Conservation (phyloP, 2,329 filamentous ascomycete genomes). For the Claviceps africana region DNA sequence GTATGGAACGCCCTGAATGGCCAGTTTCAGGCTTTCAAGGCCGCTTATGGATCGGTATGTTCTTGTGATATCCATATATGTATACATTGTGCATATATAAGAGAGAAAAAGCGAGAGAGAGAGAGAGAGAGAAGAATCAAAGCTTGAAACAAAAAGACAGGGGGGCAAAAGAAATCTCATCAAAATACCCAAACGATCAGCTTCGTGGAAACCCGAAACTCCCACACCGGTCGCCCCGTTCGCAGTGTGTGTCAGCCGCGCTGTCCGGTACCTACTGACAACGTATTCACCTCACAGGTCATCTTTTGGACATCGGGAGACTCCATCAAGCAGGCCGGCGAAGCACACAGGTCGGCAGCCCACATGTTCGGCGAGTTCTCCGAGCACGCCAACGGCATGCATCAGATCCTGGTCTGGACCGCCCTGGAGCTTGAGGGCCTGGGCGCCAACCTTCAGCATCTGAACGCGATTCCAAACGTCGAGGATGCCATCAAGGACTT, state of each 20-base stretch:
- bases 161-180: too few species aligned
- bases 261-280: too few species aligned
- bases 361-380: slow-evolving; percentile 70
- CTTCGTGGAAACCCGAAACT: too few species aligned
- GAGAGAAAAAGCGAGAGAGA: too few species aligned
- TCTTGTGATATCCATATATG: too few species aligned
- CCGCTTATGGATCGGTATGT: slow-evolving; percentile 29
- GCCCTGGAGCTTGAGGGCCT: slow-evolving; percentile 72
- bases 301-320: slow-evolving; percentile 46
- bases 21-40: slow-evolving; percentile 9
- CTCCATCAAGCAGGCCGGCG: slow-evolving; percentile 58
- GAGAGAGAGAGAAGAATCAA: too few species aligned
- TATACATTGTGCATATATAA: too few species aligned
- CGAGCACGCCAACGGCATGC: slow-evolving; percentile 64
- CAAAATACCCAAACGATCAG: too few species aligned
- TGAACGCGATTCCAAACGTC: slow-evolving; percentile 64
- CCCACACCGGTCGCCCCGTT: too few species aligned
- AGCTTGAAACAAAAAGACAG: too few species aligned
- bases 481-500: slow-evolving; percentile 53
- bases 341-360: slow-evolving; percentile 53
- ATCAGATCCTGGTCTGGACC: slow-evolving; percentile 66
- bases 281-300: slow-evolving; percentile 51
- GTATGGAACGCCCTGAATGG: slow-evolving; percentile 10
- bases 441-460: slow-evolving; percentile 84
- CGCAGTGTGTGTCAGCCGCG: too few species aligned